Conservation (phyloP, 805 yeast species). For the Candida verbasci region DNA sequence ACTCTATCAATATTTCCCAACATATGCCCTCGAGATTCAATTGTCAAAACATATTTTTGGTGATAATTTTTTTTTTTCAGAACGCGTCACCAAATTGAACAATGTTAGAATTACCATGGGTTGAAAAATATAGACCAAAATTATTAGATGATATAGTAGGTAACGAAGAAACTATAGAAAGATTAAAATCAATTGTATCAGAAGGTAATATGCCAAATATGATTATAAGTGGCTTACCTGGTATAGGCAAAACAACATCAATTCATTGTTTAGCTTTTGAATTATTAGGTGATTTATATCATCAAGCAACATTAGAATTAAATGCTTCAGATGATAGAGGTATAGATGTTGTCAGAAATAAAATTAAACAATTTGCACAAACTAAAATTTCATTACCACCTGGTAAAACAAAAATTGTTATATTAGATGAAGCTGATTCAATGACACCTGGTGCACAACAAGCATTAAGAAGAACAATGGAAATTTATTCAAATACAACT, state of each 20-base stretch:
- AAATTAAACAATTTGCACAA: conserved; percentile 94
- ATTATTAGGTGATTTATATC: conserved; percentile 65
- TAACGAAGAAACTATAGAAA: conserved; percentile 81
- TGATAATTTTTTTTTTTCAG: background rate
- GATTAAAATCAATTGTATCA: conserved; percentile 75
- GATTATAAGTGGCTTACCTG: conserved; percentile 94
- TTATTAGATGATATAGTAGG: conserved; percentile 84
- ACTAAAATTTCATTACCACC: conserved; percentile 83
- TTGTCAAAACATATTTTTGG: background rate
- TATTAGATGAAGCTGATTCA: conserved; percentile 92
- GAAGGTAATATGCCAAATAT: conserved; percentile 98
- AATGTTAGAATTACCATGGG: conserved; percentile 47
- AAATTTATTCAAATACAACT: conserved; percentile 89
- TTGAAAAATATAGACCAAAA: conserved; percentile 92
- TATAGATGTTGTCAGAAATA: conserved; percentile 90
- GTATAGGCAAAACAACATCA: conserved; percentile 96
- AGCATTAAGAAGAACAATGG: conserved; percentile 93
- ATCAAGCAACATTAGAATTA: conserved; percentile 84
- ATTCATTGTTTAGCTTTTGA: conserved; percentile 86
- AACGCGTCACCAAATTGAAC: conserved; percentile 5
- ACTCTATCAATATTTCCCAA: too few relatives aligned
- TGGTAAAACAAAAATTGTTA: conserved; percentile 89
- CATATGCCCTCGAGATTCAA: too few relatives aligned
- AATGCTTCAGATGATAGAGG: conserved; percentile 98
- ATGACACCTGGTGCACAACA: conserved; percentile 98